Evolutionary conservation across 75 land plant species (phyloP), one percentile per base, ranked within the genome.

Genomic region (Picea glauca): DNA sequence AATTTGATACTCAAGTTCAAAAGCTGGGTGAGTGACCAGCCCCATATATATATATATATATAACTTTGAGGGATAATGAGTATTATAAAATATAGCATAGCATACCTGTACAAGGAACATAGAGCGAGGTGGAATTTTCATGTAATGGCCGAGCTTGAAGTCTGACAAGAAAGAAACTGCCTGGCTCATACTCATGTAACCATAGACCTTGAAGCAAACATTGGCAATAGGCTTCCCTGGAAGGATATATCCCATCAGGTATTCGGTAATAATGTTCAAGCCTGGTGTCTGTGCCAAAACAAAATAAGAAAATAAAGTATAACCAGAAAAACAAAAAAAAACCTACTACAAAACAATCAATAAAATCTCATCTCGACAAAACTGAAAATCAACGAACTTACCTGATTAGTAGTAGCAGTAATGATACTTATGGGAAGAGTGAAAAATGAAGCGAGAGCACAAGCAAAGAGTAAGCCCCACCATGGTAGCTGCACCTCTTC

Each of bases 321-420:
- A 50, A 50, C 12, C 11, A 50, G 56, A 9, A 40, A 4, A 50
- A 9, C 11, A 50, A 12, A 9, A 40, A 4, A 50, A 9, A 9
- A 9, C 56, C 56, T 11, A 0, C 56, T 1, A 9, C 12, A 9
- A 50, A 50, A 50, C 11, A 50, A 46, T 46, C 56, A 50, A 50
- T 50, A 9, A 50, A 50, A 40, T 50, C 13, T 50, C 12, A 50
- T 11, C 56, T 50, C 12, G 1, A 50, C 12, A 0, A 50, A 50
- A 50, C 56, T 9, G 56, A 50, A 50, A 50, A 50, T 50, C 56
- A 8, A 50, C 11, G 1, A 2, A 13, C 14, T 62, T 56, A 91
- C 98, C 92, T 91, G 93, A 74, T 96, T 96, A 76, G 98, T 96
- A 30, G 95, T 91, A 23, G 98, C 98, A 83, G 91, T 91, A n/a